These are phyloP conservation scores for Coemansia sp. DNA, from an alignment of 192 early-diverging fungal genomes.

Conservation along the genomic window DNA sequence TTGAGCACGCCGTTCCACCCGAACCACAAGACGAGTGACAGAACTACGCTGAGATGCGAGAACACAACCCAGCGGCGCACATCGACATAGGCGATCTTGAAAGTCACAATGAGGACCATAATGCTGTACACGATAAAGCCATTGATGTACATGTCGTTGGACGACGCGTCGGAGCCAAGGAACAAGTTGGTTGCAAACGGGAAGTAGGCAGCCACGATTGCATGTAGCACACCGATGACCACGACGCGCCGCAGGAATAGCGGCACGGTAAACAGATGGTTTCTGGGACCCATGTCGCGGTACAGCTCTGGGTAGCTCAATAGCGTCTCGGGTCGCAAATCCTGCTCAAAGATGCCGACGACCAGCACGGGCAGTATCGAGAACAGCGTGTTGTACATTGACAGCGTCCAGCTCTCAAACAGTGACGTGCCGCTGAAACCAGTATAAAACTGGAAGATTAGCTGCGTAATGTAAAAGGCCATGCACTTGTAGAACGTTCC, in stretches of 20 bases:
- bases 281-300: slow-evolving; percentile 50
- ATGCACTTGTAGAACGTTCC: slow-evolving; percentile 91
- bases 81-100: slow-evolving; percentile 71
- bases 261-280: slow-evolving; percentile 50
- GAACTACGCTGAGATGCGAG: slow-evolving; percentile 58
- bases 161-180: slow-evolving; percentile 29
- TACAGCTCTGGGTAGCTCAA: slow-evolving; percentile 72
- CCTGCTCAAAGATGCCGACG: slow-evolving; percentile 81
- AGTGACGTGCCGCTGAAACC: slow-evolving; percentile 73
- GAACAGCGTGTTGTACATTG: slow-evolving; percentile 82
- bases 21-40: slow-evolving; percentile 61
- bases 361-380: slow-evolving; percentile 75
- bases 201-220: slow-evolving; percentile 35
- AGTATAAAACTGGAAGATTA: slow-evolving; percentile 71
- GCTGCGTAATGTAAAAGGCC: slow-evolving; percentile 73
- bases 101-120: slow-evolving; percentile 64
- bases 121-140: slow-evolving; percentile 59
- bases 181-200: slow-evolving; percentile 28
- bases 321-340: slow-evolving; percentile 64
- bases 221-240: slow-evolving; percentile 55
- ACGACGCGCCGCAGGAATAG: slow-evolving; percentile 49
- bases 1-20: slow-evolving; percentile 63
- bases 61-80: slow-evolving; percentile 62
- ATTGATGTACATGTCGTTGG: slow-evolving; percentile 56
- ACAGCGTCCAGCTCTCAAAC: slow-evolving; percentile 75